phyloP scores from a whole-genome alignment of 495 filamentous ascomycete genomes.

The Aspergillus mulundensis region DNA sequence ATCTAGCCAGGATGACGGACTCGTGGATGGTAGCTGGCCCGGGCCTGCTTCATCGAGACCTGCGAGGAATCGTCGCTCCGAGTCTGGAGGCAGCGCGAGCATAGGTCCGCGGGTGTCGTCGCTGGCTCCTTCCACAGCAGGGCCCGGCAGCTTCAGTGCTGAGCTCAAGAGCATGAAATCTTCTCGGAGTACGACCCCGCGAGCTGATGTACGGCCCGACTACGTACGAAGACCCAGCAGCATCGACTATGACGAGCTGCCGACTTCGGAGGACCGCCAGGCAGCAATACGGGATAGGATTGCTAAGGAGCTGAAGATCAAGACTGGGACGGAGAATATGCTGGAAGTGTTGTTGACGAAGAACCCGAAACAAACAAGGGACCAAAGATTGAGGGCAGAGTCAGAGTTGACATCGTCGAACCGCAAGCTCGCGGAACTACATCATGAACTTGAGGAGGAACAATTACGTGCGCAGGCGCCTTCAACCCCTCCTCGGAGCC shows the following conservation, averaged over 20 bases:
- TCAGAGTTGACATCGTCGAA: conserved; percentile 90
- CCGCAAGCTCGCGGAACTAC: conserved; percentile 77
- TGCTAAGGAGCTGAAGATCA: conserved; percentile 94
- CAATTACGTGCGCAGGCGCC: conserved; percentile 58
- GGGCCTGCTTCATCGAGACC: conserved; percentile 38
- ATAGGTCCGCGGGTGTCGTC: conserved; percentile 59
- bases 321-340: conserved; percentile 94
- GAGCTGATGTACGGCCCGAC: conserved; percentile 68
- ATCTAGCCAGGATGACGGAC: conserved; percentile 52
- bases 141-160: conserved; percentile 89
- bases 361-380: conserved; percentile 90
- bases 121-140: conserved; percentile 59
- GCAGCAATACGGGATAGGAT: conserved; percentile 72
- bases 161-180: conserved; percentile 74
- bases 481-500: conserved; percentile 61
- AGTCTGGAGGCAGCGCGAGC: conserved; percentile 57
- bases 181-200: conserved; percentile 63
- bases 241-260: conserved; percentile 56
- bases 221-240: conserved; percentile 53
- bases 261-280: conserved; percentile 69
- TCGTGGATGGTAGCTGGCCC: conserved; percentile 45
- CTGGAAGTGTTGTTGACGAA: conserved; percentile 91
- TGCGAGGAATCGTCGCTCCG: conserved; percentile 46
- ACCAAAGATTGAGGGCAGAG: conserved; percentile 83
- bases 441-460: conserved; percentile 73